A percentile compares a stretch with the other conserved stretches of the same genome.
Conservation (phyloP, 2,329 filamentous ascomycete genomes). For the Aaosphaeria arxii region DNA sequence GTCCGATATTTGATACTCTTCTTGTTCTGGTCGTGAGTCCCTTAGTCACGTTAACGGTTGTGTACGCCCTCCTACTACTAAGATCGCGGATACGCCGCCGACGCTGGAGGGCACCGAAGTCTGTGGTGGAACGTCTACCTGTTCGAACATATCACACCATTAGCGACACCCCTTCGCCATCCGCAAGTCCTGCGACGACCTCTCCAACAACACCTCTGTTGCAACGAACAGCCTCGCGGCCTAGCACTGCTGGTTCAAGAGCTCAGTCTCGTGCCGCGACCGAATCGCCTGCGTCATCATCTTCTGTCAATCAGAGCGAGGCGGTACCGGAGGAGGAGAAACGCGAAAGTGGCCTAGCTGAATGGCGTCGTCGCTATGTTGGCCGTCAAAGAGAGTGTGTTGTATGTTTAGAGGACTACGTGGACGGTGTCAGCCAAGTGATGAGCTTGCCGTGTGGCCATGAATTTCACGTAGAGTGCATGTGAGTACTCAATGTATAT, state of each 20-base stretch:
- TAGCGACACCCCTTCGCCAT: constrained; percentile 54
- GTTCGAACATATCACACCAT: constrained; percentile 94
- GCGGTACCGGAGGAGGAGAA: constrained; percentile 50
- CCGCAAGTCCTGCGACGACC: constrained; percentile 62
- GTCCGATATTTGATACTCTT: constrained; percentile 92
- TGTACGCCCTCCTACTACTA: constrained; percentile 84
- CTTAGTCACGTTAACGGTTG: constrained; percentile 84
- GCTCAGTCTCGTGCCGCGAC: constrained; percentile 66
- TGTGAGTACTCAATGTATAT: constrained; percentile 61
- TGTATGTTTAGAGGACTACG: constrained; percentile 93
- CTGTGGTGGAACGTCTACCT: constrained; percentile 88
- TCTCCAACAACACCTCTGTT: constrained; percentile 80
- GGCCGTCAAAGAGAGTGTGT: constrained; percentile 81
- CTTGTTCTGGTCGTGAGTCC: constrained; percentile 96
- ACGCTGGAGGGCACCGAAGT: constrained; percentile 96
- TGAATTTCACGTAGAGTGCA: constrained; percentile 97
- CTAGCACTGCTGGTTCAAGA: constrained; percentile 46
- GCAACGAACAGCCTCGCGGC: constrained; percentile 41
- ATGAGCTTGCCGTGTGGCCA: constrained; percentile 98
- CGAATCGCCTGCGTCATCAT: constrained; percentile 47
- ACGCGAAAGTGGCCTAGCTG: constrained; percentile 47
- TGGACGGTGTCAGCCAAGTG: constrained; percentile 88
- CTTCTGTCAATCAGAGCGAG: constrained; percentile 20
- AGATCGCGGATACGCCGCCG: constrained; percentile 84
- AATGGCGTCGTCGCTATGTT: constrained; percentile 58